Evolutionary conservation across 179 eudicot genomes (phyloP), one percentile per base, ranked within the genome.

Genomic region (Beta lomatogona): DNA sequence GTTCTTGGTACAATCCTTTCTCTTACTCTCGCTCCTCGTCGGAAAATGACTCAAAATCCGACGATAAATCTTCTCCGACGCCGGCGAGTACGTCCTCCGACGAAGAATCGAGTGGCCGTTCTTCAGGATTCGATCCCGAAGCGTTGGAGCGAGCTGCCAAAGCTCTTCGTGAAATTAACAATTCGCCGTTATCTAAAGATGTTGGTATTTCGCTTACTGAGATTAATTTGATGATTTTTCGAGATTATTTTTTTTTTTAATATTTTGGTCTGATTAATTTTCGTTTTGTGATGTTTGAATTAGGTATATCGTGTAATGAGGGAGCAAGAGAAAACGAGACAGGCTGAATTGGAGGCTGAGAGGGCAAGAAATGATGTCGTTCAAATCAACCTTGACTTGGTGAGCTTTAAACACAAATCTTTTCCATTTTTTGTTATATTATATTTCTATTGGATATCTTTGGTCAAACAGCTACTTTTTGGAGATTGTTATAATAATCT

Each of bases 301-400:
- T 57, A 93, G 99, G 92, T 96, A 4, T 91, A 92, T 80, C 92
- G 91, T 21, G 69, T 91, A 10, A 96, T 92, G 99, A 91, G 97
- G 72, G 85, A 88, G 91, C 99, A 94, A 87, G 99, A 96, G 82
- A 84, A 91, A 77, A 84, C 88, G 67, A 89, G 99, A 28, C 88
- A 91, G 71, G 80, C 92, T 6, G 98, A 96, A 78, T 66, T 96
- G 83, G 96, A 88, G 9, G 93, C 87, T 0, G 98, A 96, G 86
- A 96, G 91, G 73, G 86, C 84, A 21, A 87, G 91, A 78, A 85
- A 83, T 53, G 88, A 82, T 61, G 92, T 94, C 12, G 77, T 88
- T 80, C 96, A 92, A 79, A n/a, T 89, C 65, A 89, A 91, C 63
- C 78, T 64, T 46, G 94, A 85, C 54, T 91, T 92, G 54, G 99